A percentile compares a stretch with the other conserved stretches of the same genome.
Conservation (phyloP, 2,329 filamentous ascomycete genomes). For the Colletotrichum noveboracense region DNA sequence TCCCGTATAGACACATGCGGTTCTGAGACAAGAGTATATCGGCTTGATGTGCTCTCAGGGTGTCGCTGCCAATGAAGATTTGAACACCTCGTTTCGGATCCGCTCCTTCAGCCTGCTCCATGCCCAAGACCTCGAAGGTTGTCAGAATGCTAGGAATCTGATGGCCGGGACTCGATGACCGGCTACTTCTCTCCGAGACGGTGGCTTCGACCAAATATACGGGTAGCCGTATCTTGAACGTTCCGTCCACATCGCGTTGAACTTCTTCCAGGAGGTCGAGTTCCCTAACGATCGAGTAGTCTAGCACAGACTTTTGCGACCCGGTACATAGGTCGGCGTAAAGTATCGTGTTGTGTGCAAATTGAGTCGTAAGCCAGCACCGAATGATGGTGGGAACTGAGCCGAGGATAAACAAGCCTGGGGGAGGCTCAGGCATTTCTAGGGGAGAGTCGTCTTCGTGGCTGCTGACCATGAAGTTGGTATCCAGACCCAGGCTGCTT, state of each 20-base stretch:
- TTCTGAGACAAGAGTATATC: conserved; percentile 94
- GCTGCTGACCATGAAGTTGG: conserved; percentile 64
- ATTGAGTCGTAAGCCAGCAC: conserved; percentile 91
- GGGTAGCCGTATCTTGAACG: conserved; percentile 74
- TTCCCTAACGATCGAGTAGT: conserved; percentile 75
- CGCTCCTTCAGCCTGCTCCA: conserved; percentile 53
- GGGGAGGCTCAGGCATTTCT: conserved; percentile 77
- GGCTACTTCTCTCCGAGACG: conserved; percentile 75
- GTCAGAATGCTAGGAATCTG: conserved; percentile 84
- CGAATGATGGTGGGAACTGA: conserved; percentile 93
- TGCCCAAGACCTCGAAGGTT: conserved; percentile 75
- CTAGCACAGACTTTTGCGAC: conserved; percentile 85
- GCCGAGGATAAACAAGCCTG: conserved; percentile 83
- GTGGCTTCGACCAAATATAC: conserved; percentile 93
- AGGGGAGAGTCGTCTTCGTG: conserved; percentile 72
- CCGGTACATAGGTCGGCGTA: conserved; percentile 94
- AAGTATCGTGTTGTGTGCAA: conserved; percentile 85
- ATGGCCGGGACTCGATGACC: conserved; percentile 73
- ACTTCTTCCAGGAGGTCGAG: conserved; percentile 74
- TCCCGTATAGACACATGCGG: conserved; percentile 84
- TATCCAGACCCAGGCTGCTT: conserved; percentile 87
- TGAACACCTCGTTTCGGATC: conserved; percentile 71
- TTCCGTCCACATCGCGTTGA: conserved; percentile 68
- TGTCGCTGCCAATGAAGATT: conserved; percentile 89
- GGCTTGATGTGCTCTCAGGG: conserved; percentile 83